A percentile compares a stretch with the other conserved stretches of the same genome.
Evolutionary conservation across 2,329 filamentous ascomycete genomes (phyloP).

Genomic region (Epichloe bromicola): DNA sequence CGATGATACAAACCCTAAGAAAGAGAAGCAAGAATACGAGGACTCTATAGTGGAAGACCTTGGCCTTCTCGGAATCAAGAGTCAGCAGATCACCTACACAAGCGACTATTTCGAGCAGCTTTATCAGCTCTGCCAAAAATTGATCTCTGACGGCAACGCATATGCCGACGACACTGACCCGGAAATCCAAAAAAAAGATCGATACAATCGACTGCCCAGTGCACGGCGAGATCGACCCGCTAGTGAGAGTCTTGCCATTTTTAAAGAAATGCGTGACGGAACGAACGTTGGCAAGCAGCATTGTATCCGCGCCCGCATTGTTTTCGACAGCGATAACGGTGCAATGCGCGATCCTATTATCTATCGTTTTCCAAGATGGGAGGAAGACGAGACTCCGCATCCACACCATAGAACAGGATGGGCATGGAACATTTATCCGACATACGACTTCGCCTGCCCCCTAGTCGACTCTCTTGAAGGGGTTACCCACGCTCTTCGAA

Average conservation of each 20-base stretch:
- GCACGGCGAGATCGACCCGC: constrained; percentile 62
- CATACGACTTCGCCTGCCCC: constrained; percentile 75
- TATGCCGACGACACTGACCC: constrained; percentile 83
- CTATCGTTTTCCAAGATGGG: constrained; percentile 49
- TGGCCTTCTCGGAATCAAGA: constrained; percentile 68
- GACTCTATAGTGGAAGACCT: constrained; percentile 81
- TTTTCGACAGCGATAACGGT: constrained; percentile 82
- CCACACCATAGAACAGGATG: constrained; percentile 65
- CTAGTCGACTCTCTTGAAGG: constrained; percentile 70
- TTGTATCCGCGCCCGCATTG: constrained; percentile 92
- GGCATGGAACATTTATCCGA: constrained; percentile 75
- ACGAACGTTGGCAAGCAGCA: constrained; percentile 65
- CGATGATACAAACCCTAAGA: constrained; percentile 86
- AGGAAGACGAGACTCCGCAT: constrained; percentile 43
- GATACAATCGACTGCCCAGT: constrained; percentile 52
- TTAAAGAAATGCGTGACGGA: constrained; percentile 86
- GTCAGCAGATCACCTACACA: constrained; percentile 69
- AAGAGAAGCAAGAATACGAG: constrained; percentile 85
- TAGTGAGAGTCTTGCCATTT: constrained; percentile 74
- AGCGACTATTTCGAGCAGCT: constrained; percentile 83
- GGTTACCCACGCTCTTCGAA: constrained; percentile 69
- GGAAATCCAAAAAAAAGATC: constrained; percentile 68
- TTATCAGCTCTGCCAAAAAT: constrained; percentile 61
- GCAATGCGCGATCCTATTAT: constrained; percentile 93
- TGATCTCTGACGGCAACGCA: constrained; percentile 70